Evolutionary conservation across 805 yeast species (phyloP).

Genomic region (Scheffersomyces ergatensis): DNA sequence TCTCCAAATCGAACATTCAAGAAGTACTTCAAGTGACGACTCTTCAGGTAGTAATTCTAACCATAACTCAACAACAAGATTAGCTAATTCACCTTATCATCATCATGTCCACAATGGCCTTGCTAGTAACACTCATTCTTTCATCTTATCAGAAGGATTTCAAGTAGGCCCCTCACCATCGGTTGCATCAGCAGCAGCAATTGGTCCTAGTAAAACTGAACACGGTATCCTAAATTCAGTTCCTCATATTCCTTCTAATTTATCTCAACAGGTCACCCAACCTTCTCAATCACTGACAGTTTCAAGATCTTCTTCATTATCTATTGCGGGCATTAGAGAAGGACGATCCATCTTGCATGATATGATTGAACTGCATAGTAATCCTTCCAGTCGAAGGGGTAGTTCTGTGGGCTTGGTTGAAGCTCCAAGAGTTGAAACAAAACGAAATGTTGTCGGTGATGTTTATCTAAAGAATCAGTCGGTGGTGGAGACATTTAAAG

Average conservation of each 20-base stretch:
- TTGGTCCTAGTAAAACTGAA: neutral
- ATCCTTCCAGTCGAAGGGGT: conserved; percentile 25
- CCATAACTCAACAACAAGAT: conserved; percentile 11
- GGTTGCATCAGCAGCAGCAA: conserved; percentile 2
- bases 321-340: conserved; percentile 28
- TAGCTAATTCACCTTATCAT: neutral
- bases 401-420: conserved; percentile 28
- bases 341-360: conserved; percentile 30
- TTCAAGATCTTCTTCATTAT: conserved; percentile 5
- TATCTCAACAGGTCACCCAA: conserved; percentile 9
- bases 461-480: conserved; percentile 41
- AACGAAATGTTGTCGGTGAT: conserved; percentile 45
- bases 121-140: conserved; percentile 15
- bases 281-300: neutral
- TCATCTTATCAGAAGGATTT: conserved; percentile 30
- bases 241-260: conserved; percentile 16
- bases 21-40: conserved; percentile 31
- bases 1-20: conserved; percentile 20
- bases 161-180: conserved; percentile 11
- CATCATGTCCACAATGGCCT: neutral
- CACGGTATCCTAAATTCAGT: conserved; percentile 1
- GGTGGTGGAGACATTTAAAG: conserved; percentile 41
- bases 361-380: conserved; percentile 24
- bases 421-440: conserved; percentile 45
- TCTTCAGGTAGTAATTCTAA: conserved; percentile 15